Base-by-base conservation (phyloP, 2,329 filamentous ascomycete genomes). In the Penicillium sp. region DNA sequence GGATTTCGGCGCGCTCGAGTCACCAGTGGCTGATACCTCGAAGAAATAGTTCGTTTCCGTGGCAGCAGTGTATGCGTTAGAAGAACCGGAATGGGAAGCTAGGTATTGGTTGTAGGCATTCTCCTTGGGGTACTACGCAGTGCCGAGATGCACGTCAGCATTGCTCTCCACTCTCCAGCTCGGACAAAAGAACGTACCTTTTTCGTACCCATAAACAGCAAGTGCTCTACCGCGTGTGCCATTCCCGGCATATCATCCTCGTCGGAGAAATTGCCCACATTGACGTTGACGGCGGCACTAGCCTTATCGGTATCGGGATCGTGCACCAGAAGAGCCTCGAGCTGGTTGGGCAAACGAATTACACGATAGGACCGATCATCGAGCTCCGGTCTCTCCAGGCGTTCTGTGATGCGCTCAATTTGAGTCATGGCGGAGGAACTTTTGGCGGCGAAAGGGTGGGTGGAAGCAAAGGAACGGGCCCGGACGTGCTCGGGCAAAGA, bases 41-140 rank as follows among this genome's bases (percentile, higher is more conserved):
- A 99, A 99, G 74, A 89, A 97, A 76, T 95, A 99, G 75, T 97
- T 97, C 57, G 94, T 99, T 46, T 92, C 95, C 1, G 90, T 96
- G 5, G 89, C 80, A 14, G 88, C 91, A 1, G 94, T 99, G 72
- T 95, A 97, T 49, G 94, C 94, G 71, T 99, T 99, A 25, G 92
- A 96, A 67, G 87, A 85, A 49, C 94, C 94, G 9, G 91, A 95
- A 70, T 96, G 88, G 53, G 89, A 82, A 46, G 91, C 89, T 48
- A 99, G 83, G 70, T 95, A 99, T 69, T 92, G 87, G 66, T 90
- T 90, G 78, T 99, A 99, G 59, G 89, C 92, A 72, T 99, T 97
- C 74, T 96, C 92, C 69, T 87, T 83, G 0, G 94, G 94, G 67
- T 94, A 99, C 83, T 88, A 66, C 41, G 30, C 40, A 25, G 7